Evolutionary conservation across 2,329 filamentous ascomycete genomes (phyloP), one percentile per base, ranked within the genome.

Genomic region (Davidsoniella australis): DNA sequence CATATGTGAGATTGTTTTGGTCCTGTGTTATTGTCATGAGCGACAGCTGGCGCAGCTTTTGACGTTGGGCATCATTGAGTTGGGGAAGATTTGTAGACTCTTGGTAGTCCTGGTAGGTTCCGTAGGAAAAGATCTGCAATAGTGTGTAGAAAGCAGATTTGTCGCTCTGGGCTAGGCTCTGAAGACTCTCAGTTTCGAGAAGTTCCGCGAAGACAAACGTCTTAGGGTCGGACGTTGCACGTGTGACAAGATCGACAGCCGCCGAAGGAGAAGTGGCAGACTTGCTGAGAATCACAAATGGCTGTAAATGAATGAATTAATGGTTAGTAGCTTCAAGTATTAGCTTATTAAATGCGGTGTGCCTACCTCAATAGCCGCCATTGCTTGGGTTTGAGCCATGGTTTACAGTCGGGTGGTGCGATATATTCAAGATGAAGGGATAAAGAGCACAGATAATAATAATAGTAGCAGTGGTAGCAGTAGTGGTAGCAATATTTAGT

Each of bases 161-260:
- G n/a, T 58, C 55, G 17, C 59, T 60, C 7, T 63, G 62, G 38
- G 76, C 62, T 41, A 96, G 78, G 10, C 76, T 72, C 64, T 91
- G 83, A 56, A 96, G 79, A 57, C 85, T 78, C 0, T 84, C 78
- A 1, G 80, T 78, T 58, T 83, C 74, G 37, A 98, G 78, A n/a
- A 98, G 80, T 67, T 96, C 89, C 56, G 84, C 78, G 68, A 98
- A 98, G 66, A 96, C 75, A 64, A 82, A 98, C 56, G 88, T 94
- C 64, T 87, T 85, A 24, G 84, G 78, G 50, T 80, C 80, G n/a
- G 86, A 87, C 46, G 87, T 96, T 54, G 88, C 91, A 65, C 87
- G 85, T 41, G 73, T 78, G 62, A 96, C 76, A 48, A 96, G 76
- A 62, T 94, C 87, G 59, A 84, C 81, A 40, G 88, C 82, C 52